Conservation (phyloP, 1,284 basidiomycete genomes). For the Afroboletus lepidellus region DNA sequence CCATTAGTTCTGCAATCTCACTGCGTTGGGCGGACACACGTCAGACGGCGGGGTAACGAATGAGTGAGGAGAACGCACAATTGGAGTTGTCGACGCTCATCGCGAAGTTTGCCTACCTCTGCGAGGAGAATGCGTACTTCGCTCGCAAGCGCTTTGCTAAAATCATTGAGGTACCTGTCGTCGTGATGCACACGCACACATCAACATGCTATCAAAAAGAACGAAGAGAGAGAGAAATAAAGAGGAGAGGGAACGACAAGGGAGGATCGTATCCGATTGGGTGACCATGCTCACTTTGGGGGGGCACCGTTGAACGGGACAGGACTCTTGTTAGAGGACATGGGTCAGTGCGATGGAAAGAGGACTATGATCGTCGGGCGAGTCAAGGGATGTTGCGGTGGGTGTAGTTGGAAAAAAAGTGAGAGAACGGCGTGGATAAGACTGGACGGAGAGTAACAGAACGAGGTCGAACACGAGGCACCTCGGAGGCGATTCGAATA, state of each 20-base stretch:
- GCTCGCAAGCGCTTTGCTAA: conserved; percentile 60
- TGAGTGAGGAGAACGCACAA: conserved; percentile 45
- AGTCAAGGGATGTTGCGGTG: conserved; percentile 3
- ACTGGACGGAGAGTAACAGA: conserved; percentile 6
- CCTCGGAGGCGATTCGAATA: not conserved
- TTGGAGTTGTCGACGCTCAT: conserved; percentile 67
- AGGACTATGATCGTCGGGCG: not conserved
- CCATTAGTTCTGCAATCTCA: conserved; percentile 75
- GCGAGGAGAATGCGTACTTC: conserved; percentile 60
- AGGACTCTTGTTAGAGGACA: conserved; percentile 35
- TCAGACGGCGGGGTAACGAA: not conserved
- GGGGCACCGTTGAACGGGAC: conserved; percentile 32
- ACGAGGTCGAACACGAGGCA: conserved; percentile 26
- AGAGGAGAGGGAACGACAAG: not conserved
- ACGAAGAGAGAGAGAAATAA: not conserved
- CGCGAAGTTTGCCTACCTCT: conserved; percentile 73
- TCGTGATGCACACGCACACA: conserved; percentile 1
- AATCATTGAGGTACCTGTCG: conserved; percentile 65
- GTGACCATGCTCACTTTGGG: conserved; percentile 29
- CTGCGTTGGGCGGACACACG: conserved; percentile 33
- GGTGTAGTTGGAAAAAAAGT: too few species aligned
- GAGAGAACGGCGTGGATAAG: conserved; percentile 5
- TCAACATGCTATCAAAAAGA: conserved; percentile 10
- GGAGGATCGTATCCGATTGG: conserved; percentile 3
- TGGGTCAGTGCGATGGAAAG: conserved; percentile 14